Base-by-base conservation (phyloP, 768 basidiomycete species). In the Xanthoconium purpureum region DNA sequence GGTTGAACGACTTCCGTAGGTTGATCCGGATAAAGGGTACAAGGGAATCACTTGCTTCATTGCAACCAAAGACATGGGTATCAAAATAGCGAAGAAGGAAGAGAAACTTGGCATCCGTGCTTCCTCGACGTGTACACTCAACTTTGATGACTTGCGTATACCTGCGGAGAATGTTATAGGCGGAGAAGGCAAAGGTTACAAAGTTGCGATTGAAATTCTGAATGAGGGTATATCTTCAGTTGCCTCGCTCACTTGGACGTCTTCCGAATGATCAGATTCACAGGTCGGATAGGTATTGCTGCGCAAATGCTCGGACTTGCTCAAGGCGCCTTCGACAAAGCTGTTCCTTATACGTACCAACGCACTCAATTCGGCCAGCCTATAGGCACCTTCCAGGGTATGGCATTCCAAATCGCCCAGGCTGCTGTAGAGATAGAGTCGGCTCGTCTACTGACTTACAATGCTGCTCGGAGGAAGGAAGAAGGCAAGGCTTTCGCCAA, bases 41-140 rank as follows among this genome's bases (percentile, higher is more conserved):
- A 99, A 98, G 73, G 97, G 97, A 20, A 99, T 99, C 71, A 96
- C 97, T 6, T 98, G 96, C 73, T 99, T 99, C 74, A 77, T 96
- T 46, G 91, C 93, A 29, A 94, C 93, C 44, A 96, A 92, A 73
- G 94, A 96, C 57, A 94, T 95, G 92, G 97, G 96, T 12, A 80
- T 99, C 58, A 78, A 98, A 71, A 93, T 98, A 56, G 95, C 95
- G 17, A 99, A 99, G 81, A 98, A 98, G 77, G 97, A 99, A 72
- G 87, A 97, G 74, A 99, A 99, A 74, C 84, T 98, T 45, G 97
- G 97, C 48, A 98, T 99, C 69, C 82, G 91, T 55, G 94, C 97
- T 0, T 94, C 92, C 6, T 97, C 94, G 33, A 99, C 97, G 1
- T 99, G 96, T 68, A 84, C 91, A 2, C 81, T 98, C 56, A 90